Evolutionary conservation across 2,329 filamentous ascomycete genomes (phyloP).

Genomic region (Lachnellula hyalina): DNA sequence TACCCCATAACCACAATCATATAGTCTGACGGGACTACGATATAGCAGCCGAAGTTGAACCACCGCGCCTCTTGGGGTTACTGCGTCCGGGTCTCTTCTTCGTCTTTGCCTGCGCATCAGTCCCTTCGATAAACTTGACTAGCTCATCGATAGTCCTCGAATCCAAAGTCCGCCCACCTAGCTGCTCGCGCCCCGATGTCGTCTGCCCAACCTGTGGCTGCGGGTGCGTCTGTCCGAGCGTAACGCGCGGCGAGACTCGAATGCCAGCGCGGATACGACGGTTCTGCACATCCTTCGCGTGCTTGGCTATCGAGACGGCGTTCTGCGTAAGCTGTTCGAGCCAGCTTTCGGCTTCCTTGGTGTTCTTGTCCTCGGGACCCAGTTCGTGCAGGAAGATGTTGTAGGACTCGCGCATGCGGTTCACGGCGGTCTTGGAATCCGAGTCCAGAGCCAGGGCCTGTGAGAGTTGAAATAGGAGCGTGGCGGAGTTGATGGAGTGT

Average conservation of each 20-base stretch:
- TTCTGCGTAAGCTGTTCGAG: constrained; percentile 94
- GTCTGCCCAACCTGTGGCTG: constrained; percentile 59
- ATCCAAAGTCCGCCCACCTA: constrained; percentile 47
- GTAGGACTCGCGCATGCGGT: constrained; percentile 92
- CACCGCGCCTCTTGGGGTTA: constrained; percentile 51
- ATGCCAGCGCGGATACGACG: constrained; percentile 67
- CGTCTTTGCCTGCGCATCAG: constrained; percentile 44
- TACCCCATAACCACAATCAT: neutral
- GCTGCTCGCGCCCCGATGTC: constrained; percentile 30
- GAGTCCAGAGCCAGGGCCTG: constrained; percentile 94
- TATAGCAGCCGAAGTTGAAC: neutral
- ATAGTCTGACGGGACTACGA: neutral
- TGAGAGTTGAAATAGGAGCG: constrained; percentile 92
- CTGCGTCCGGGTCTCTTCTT: constrained; percentile 52
- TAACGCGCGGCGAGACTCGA: constrained; percentile 57
- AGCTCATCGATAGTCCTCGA: constrained; percentile 87
- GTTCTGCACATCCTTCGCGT: constrained; percentile 79
- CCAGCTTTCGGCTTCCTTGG: constrained; percentile 96
- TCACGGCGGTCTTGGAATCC: constrained; percentile 86
- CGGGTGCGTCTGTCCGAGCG: constrained; percentile 50
- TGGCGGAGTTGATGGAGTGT: constrained; percentile 87
- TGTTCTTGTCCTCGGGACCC: constrained; percentile 89
- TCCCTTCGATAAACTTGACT: constrained; percentile 88
- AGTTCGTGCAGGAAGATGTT: constrained; percentile 89
- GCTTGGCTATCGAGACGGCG: constrained; percentile 89